Conservation (phyloP, 345 rosid species). For the Isatis tinctoria region DNA sequence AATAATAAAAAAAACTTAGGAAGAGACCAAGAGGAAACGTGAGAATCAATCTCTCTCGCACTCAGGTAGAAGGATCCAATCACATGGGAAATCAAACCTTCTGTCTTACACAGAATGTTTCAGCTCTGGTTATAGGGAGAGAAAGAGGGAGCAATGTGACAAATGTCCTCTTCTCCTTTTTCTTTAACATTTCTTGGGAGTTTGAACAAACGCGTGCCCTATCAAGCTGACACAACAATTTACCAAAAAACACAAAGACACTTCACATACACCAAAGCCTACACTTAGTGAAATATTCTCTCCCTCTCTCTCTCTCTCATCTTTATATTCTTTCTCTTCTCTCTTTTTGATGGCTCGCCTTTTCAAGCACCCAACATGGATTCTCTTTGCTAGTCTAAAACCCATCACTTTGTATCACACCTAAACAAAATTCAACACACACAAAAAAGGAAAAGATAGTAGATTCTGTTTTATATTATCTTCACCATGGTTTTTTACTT, state of each 20-base stretch:
- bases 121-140: slow-evolving; percentile 15
- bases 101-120: neutral
- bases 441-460: neutral
- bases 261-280: slow-evolving; percentile 33
- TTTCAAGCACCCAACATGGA: slow-evolving; percentile 37
- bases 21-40: slow-evolving; percentile 28
- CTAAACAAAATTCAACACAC: neutral
- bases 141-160: slow-evolving; percentile 20
- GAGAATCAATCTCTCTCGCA: slow-evolving; percentile 3
- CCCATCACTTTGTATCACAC: slow-evolving; percentile 36
- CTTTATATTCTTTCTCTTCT: slow-evolving; percentile 21
- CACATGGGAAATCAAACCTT: slow-evolving; percentile 11
- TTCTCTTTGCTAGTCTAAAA: slow-evolving; percentile 37
- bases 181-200: slow-evolving; percentile 30
- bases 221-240: slow-evolving; percentile 37
- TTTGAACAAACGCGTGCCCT: slow-evolving; percentile 41
- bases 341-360: slow-evolving; percentile 32
- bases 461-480: slow-evolving; percentile 20
- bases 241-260: slow-evolving; percentile 34
- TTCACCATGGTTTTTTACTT: neutral
- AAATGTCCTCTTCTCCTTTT: slow-evolving; percentile 27
- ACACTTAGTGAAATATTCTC: slow-evolving; percentile 23
- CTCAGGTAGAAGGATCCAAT: slow-evolving; percentile 11
- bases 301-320: slow-evolving; percentile 6
- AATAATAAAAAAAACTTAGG: neutral